Percentiles rank a stretch among this genome's conserved stretches.
phyloP scores from a whole-genome alignment of 2,329 filamentous ascomycete genomes.

The Sclerotinia spermophila region DNA sequence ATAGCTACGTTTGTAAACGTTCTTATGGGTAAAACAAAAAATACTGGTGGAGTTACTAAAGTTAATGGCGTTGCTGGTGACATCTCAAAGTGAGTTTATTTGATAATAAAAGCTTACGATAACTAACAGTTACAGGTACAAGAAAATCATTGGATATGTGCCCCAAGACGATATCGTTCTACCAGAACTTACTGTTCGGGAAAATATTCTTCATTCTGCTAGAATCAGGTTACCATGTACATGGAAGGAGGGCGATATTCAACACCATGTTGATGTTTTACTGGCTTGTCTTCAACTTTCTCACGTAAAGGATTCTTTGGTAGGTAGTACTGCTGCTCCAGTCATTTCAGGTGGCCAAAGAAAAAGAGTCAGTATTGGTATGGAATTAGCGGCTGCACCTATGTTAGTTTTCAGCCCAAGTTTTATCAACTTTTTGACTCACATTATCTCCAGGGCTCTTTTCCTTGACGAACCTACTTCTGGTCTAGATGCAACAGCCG shows the following conservation, averaged over 20 bases:
- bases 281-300: conserved; percentile 48
- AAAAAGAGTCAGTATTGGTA: conserved; percentile 61
- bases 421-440: background rate
- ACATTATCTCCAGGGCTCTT: conserved; percentile 39
- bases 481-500: conserved; percentile 60
- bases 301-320: conserved; percentile 43
- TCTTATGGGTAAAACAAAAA: conserved; percentile 55
- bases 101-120: background rate
- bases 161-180: conserved; percentile 60
- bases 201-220: conserved; percentile 60
- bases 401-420: conserved; percentile 34
- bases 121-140: conserved; percentile 42
- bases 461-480: conserved; percentile 60
- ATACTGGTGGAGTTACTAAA: conserved; percentile 49
- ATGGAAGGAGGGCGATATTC: conserved; percentile 49
- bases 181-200: conserved; percentile 56
- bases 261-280: conserved; percentile 53
- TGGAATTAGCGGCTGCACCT: conserved; percentile 54
- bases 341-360: conserved; percentile 60
- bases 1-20: conserved; percentile 54
- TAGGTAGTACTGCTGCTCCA: conserved; percentile 56
- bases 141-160: conserved; percentile 59
- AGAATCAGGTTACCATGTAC: conserved; percentile 50
- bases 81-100: conserved; percentile 29
- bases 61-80: conserved; percentile 44